Evolutionary conservation across 805 yeast species (phyloP), one percentile per base, ranked within the genome.

Genomic region (Candida tallmaniae): DNA sequence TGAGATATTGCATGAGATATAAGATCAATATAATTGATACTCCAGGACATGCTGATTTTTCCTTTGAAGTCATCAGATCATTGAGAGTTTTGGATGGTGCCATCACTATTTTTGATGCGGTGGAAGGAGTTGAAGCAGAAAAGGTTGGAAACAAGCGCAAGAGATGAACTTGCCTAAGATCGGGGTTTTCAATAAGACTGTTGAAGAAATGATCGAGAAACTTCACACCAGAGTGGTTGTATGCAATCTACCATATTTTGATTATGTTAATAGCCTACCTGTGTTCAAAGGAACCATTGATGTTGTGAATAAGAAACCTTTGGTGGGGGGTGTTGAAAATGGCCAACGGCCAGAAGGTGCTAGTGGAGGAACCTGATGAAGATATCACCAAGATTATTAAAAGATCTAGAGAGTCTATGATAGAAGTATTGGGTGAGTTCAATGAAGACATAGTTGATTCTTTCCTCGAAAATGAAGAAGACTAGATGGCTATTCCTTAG

Each of bases 61-160:
- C 94, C 0, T 93, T 89, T 56, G 98, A 93, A 58, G 98, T 93
- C 4, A 84, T 78, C 2, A 65, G 97, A 36, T 81, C 97, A 0
- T 68, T 93, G 38, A 72, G 96, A 42, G 97, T 93, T 2, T 63
- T 93, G 7, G 98, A 93, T 61, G 97, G 97, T 3, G 94, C 90
- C 1, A 94, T 93, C 6, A 83, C 95, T 0, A 84, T 93, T 7
- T 60, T 93, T 34, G 98, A 93, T 62, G 95, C 85, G 1, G 97
- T 90, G 6, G 97, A 96, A 2, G 98, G 98, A 9, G 98, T 93
- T 1, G 98, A 93, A 55, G 93, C 97, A 97, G 89, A 54, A 90
- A 88, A 51, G 97, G 93, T 3, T 93, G 97, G 97, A 76, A 73
- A 42, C 96, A 89, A 57, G 89, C 96, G 1, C 65, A 62, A 14